Evolutionary conservation across 352 stramenopile species (phyloP).

Genomic region (Globisporangium parvum): DNA sequence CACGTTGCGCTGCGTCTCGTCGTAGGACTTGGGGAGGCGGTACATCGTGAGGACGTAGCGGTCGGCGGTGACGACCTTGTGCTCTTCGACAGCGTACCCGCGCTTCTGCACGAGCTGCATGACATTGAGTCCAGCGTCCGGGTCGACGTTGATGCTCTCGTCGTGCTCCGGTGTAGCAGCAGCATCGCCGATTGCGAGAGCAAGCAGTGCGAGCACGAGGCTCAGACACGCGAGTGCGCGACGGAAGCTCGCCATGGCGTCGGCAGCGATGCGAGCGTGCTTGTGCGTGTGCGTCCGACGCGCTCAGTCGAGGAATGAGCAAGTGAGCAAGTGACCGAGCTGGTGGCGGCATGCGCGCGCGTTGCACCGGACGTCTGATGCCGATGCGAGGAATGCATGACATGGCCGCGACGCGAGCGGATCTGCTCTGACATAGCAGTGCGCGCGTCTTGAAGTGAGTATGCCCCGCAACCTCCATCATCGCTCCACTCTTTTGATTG

Average conservation of each 20-base stretch:
- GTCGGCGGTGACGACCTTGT: slow-evolving; percentile 39
- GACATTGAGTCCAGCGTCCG: slow-evolving; percentile 10
- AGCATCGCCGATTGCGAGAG: background rate
- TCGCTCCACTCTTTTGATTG: too few species aligned
- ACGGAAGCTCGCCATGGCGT: background rate
- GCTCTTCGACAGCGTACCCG: slow-evolving; percentile 42
- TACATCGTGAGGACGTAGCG: slow-evolving; percentile 56
- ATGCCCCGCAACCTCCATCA: too few species aligned
- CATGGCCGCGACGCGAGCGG: too few species aligned
- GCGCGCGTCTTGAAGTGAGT: too few species aligned
- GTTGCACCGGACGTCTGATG: too few species aligned
- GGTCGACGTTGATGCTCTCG: slow-evolving; percentile 4
- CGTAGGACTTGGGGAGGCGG: slow-evolving; percentile 37
- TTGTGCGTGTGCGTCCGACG: background rate
- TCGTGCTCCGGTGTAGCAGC: slow-evolving; percentile 1
- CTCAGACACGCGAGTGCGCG: background rate
- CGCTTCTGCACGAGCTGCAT: slow-evolving; percentile 21
- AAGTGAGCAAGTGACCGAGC: background rate
- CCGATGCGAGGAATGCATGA: too few species aligned
- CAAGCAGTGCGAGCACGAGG: slow-evolving; percentile 1
- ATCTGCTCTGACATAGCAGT: too few species aligned
- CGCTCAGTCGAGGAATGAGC: slow-evolving; percentile 1
- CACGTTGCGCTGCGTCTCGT: slow-evolving; percentile 32
- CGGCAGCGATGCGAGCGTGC: background rate
- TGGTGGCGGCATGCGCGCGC: too few species aligned